phyloP scores from a whole-genome alignment of 1,139 yeast genomes.

The Lodderomyces theae region DNA sequence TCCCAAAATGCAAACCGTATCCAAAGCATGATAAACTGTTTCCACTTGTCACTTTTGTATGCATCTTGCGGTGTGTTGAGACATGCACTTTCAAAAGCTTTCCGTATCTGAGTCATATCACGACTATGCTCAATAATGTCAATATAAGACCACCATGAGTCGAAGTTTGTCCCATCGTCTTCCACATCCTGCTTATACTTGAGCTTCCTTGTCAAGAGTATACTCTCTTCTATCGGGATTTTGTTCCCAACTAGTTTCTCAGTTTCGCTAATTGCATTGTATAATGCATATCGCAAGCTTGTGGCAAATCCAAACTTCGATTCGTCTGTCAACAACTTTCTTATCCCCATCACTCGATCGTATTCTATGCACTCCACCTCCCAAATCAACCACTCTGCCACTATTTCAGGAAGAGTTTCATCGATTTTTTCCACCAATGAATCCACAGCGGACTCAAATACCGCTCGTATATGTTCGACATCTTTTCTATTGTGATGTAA shows the following conservation, averaged over 20 bases:
- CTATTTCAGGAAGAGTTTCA: slow-evolving; percentile 15
- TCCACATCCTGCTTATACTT: slow-evolving; percentile 31
- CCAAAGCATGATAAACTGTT: slow-evolving; percentile 69
- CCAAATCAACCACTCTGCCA: slow-evolving; percentile 65
- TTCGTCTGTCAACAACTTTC: slow-evolving; percentile 45
- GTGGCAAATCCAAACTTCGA: slow-evolving; percentile 35
- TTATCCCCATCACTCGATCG: slow-evolving; percentile 68
- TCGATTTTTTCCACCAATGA: slow-evolving; percentile 28
- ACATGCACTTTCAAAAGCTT: slow-evolving; percentile 41
- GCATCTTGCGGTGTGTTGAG: slow-evolving; percentile 37
- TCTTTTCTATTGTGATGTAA: slow-evolving; percentile 16
- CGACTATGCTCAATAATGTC: slow-evolving; percentile 34
- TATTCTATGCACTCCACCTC: slow-evolving; percentile 61
- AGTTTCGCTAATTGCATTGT: slow-evolving; percentile 52
- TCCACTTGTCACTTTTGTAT: slow-evolving; percentile 55
- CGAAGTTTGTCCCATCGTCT: slow-evolving; percentile 57
- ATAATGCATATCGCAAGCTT: slow-evolving; percentile 38
- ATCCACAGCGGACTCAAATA: slow-evolving; percentile 69
- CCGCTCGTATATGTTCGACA: slow-evolving; percentile 44
- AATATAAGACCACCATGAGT: slow-evolving; percentile 78
- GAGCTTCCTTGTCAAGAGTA: slow-evolving; percentile 51
- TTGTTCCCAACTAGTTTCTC: slow-evolving; percentile 64
- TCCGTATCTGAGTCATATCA: slow-evolving; percentile 16
- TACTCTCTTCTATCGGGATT: slow-evolving; percentile 51
- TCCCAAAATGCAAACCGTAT: slow-evolving; percentile 61